These are phyloP conservation scores for Tulasnella sp. DNA, from an alignment of 768 basidiomycete genomes.

Conservation along the genomic window DNA sequence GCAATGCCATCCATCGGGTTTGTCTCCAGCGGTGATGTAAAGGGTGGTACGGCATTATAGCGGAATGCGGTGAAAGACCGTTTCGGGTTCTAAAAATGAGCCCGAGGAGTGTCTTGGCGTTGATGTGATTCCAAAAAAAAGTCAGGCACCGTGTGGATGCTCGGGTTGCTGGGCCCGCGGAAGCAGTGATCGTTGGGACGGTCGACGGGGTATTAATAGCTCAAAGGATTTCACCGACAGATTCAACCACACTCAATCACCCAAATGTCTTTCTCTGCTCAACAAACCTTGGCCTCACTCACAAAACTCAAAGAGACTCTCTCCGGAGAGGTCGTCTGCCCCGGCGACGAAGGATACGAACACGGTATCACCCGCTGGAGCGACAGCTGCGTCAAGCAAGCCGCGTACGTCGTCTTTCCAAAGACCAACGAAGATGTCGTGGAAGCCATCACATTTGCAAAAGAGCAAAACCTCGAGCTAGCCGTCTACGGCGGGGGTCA, in stretches of 20 bases:
- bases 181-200: background rate
- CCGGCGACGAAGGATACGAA: background rate
- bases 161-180: no score
- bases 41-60: no score
- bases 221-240: background rate
- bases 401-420: constrained; percentile 18
- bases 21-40: no score
- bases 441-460: constrained; percentile 1
- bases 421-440: background rate
- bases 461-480: background rate
- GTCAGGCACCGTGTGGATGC: no score
- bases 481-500: constrained; percentile 45
- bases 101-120: background rate
- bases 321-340: background rate
- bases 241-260: background rate
- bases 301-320: background rate
- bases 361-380: constrained; percentile 15
- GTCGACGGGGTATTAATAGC: background rate
- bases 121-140: background rate
- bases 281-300: background rate
- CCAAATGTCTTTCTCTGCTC: background rate
- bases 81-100: background rate
- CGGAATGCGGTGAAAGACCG: no score
- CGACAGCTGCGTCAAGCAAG: constrained; percentile 4
- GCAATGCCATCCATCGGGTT: no score